These are phyloP conservation scores for Sapria himalayana DNA, from an alignment of 345 rosid species.

Conservation along the genomic window DNA sequence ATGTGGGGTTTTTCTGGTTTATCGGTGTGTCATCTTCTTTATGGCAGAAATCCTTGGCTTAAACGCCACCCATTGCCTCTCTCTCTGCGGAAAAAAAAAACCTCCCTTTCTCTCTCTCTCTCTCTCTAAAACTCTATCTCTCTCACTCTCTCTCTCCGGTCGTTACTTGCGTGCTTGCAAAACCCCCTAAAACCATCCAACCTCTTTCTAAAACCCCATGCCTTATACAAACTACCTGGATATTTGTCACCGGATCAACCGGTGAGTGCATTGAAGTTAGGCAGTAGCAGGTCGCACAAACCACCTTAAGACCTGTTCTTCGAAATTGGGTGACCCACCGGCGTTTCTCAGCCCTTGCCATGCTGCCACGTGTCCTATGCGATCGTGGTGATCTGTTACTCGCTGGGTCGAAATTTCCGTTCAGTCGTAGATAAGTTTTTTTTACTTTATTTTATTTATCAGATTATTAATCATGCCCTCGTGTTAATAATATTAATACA, in stretches of 20 bases:
- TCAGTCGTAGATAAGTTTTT: too few relatives aligned
- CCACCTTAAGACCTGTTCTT: constrained; percentile 1
- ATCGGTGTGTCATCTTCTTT: too few relatives aligned
- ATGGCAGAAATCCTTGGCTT: too few relatives aligned
- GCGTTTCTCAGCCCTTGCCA: neutral
- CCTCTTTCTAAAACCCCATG: constrained; percentile 10
- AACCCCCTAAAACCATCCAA: constrained; percentile 12
- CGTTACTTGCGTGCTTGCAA: too few relatives aligned
- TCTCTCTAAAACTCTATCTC: too few relatives aligned
- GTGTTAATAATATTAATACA: too few relatives aligned
- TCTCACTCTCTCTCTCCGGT: neutral
- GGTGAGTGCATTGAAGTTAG: neutral
- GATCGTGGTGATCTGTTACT: too few relatives aligned
- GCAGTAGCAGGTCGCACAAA: neutral
- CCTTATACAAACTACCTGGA: constrained; percentile 13
- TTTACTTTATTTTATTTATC: too few relatives aligned
- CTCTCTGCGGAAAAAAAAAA: constrained; percentile 1
- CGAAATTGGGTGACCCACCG: constrained; percentile 1
- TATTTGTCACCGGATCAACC: constrained; percentile 5
- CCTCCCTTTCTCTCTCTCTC: neutral
- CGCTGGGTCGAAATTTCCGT: too few relatives aligned
- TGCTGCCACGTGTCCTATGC: constrained; percentile 1
- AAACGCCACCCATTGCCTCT: constrained; percentile 5
- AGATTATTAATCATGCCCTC: too few relatives aligned
- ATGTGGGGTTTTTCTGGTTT: too few relatives aligned